Base-by-base conservation (phyloP, 768 basidiomycete genomes). In the Basidioascus undulatus region DNA sequence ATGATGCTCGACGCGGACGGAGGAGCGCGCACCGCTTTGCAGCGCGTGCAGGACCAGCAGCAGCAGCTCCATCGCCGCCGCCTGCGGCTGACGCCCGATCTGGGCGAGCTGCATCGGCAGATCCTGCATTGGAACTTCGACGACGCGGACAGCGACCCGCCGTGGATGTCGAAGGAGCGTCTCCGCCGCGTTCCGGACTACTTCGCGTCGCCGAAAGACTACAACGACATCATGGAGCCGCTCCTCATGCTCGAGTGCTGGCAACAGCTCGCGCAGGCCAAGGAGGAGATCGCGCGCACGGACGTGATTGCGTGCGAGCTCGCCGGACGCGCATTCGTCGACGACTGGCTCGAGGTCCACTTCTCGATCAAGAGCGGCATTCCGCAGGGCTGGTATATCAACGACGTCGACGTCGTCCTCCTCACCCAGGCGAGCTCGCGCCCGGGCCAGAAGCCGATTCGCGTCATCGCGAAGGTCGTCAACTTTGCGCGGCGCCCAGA, bases 71-170 rank as follows among this genome's bases (percentile, higher is more conserved):
- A 24, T 10, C 20, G 33, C 4, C 13, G 47, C 34, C 69, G 70
- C 6, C 59, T 74, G 46, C 72, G 86, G 7, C 62, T 87, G 51
- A 76, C 72, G 51, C 89, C 86, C 3, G 75, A 96, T 51, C 65
- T 87, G 16, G 71, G 73, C 24, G 65, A 63, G 6, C 70, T 98
- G 18, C 77, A 89, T 55, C 71, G 70, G 35, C 60, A 64, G 9
- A 63, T 96, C 23, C 59, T 98, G 1, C 73, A 79, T 1, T 98
- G 92, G 92, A 64, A 78, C 55, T 83, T 83, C 46, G 67, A 74
- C 35, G 69, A 81, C 48, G 54, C 54, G 10, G 71, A 74, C 18
- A 55, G 70, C 28, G 57, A 65, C 30, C 81, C 77, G 31, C 76
- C 82, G 1, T 28, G 36, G 44, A 48, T 47, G 61, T 62, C n/a